Evolutionary conservation across 306 rosid species (phyloP).

Genomic region (Rosa persica): DNA sequence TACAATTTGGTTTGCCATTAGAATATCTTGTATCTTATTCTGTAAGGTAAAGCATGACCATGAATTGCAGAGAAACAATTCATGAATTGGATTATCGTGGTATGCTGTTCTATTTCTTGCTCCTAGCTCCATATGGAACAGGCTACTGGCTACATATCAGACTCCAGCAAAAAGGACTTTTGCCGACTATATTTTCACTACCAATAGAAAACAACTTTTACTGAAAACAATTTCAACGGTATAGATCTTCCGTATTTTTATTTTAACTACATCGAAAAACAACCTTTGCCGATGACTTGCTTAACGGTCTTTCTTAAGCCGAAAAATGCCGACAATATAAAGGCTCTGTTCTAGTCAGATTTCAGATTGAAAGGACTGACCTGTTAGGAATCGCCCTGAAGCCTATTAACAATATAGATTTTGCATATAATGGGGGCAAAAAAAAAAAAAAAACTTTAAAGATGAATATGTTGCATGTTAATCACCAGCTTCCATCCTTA

Average conservation of each 20-base stretch:
- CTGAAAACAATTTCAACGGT: no score
- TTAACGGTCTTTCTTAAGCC: neutral
- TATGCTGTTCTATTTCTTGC: neutral
- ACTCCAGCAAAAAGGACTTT: neutral
- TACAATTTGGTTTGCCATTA: neutral
- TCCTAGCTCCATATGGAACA: neutral
- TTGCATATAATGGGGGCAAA: neutral
- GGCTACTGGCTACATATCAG: neutral
- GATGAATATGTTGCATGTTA: neutral
- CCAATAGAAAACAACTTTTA: no score
- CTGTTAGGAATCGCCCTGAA: neutral
- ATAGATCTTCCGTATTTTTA: no score
- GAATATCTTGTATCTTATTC: neutral
- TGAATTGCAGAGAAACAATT: no score
- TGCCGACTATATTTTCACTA: no score
- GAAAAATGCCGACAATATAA: neutral
- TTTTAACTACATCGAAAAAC: neutral
- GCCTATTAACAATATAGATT: neutral
- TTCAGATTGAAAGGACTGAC: neutral
- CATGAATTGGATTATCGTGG: no score
- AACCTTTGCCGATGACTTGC: neutral
- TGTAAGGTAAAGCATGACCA: neutral
- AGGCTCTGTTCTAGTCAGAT: neutral
- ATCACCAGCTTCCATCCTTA: neutral
- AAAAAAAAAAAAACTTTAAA: neutral